Conservation (phyloP, 2,329 filamentous ascomycete genomes). For the Pleurostoma richardsiae region DNA sequence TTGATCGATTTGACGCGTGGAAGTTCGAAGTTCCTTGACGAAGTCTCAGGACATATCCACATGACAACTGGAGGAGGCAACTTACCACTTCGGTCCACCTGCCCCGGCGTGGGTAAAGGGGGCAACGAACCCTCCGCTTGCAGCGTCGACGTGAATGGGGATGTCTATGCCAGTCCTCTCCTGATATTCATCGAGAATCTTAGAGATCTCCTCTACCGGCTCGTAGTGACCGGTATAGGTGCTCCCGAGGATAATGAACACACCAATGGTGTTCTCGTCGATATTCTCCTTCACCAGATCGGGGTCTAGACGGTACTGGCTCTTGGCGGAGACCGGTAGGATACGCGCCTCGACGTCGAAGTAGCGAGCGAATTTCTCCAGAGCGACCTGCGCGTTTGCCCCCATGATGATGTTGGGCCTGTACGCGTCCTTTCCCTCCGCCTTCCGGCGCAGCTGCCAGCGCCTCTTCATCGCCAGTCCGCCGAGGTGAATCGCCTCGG, state of each 20-base stretch:
- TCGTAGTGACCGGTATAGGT: conserved; percentile 74
- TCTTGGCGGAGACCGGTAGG: conserved; percentile 56
- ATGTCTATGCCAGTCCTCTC: conserved; percentile 57
- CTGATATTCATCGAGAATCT: conserved; percentile 60
- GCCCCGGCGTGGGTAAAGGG: conserved; percentile 53
- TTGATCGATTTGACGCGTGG: conserved; percentile 65
- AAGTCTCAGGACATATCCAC: not conserved
- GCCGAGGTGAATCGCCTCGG: conserved; percentile 66
- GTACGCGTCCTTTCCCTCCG: conserved; percentile 55
- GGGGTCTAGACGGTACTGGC: conserved; percentile 57
- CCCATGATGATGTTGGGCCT: conserved; percentile 74
- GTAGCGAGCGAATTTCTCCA: conserved; percentile 70
- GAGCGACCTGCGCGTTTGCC: conserved; percentile 65
- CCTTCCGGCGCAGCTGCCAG: conserved; percentile 61
- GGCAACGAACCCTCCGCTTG: conserved; percentile 77
- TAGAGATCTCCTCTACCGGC: conserved; percentile 62
- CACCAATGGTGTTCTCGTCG: conserved; percentile 73
- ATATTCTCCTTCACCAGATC: conserved; percentile 60
- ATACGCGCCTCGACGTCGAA: conserved; percentile 68
- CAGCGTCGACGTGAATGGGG: conserved; percentile 85
- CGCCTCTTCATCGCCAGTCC: conserved; percentile 70
- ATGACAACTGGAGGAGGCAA: not conserved
- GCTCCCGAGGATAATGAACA: conserved; percentile 67
- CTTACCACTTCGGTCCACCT: conserved; percentile 52
- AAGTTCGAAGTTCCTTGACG: conserved; percentile 50